Evolutionary conservation across 2,329 filamentous ascomycete genomes (phyloP), one percentile per base, ranked within the genome.

Genomic region (Aspergillus sp.): DNA sequence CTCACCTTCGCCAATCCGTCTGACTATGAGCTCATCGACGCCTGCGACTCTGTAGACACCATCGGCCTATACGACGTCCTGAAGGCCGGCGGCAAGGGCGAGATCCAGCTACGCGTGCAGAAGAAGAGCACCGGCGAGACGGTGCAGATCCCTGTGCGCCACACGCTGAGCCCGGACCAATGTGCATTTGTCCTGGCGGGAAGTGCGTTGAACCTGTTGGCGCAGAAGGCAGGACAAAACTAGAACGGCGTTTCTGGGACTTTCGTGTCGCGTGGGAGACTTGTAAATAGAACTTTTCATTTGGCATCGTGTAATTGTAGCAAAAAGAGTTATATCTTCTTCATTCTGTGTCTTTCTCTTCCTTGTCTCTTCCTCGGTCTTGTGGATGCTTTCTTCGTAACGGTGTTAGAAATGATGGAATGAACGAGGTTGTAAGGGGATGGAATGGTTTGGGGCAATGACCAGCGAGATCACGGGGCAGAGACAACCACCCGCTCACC

Each of bases 141-240:
- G 74, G 75, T 90, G 52, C 74, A 84, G 45, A 84, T 99, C 60
- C 85, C 86, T 52, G 92, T 92, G n/a, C 91, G 87, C 78, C 94
- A 97, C 75, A 91, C 91, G 12, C 83, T 99, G 62, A 96, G 87
- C 73, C 85, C 89, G 79, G 95, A 97, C 75, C 95, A 99, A 82
- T 91, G 91, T 62, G 87, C 85, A 0, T 99, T 98, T 73, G 91
- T 99, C 65, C 81, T 99, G 54, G 95, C 95, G 0, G 95, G 95
- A 3, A 96, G 92, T 75, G 95, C 95, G 47, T 77, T 99, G 78
- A 99, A 99, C 78, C 73, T 98, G 75, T 78, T 99, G 69, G 90
- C 92, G 50, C 81, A 82, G 72, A 55, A 46, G 36, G 57, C 52
- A 16, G 46, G 46, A 16, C 55, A 55, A 24, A 24, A 47, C 22